Base-by-base conservation (phyloP, 1,284 basidiomycete species). In the Ceratobasidium sp. region DNA sequence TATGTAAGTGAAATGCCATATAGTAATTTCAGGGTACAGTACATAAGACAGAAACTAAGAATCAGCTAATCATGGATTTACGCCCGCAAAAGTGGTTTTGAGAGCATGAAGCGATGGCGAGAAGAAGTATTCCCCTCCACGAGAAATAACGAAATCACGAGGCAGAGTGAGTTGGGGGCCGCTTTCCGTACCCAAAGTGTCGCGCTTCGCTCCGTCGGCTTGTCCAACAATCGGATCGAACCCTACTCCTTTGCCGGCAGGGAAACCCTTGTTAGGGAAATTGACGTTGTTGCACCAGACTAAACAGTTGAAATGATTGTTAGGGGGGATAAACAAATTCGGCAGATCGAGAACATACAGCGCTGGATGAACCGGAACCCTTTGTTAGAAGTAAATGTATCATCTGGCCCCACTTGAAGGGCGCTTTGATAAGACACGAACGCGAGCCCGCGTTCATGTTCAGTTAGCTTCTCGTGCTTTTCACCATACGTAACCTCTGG, bases 281-380 rank as follows among this genome's bases (percentile, higher is more conserved):
- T 73, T 80, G 0, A 64, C 26, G 71, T 79, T 81, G 81, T 85
- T 83, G 33, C 83, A 82, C 85, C 85, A 86, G n/a, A n/a, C 56
- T 28, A 60, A 18, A 10, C 5, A 26, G 56, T 3, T 7, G 18
- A 28, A 60, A 60, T 20, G 18, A 55, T 55, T 10, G 4, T 6
- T 23, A 10, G 23, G 23, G 46, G 46, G 7, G 53, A 6, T n/a
- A 15, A 28, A 20, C 26, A 28, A 23, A 28, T 3, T 33, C 4
- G 26, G 5, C 56, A 33, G n/a, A 33, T 5, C 6, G 56, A 56
- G 55, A 56, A 56, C 6, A 10, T n/a, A 85, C 84, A 81, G 42
- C 84, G 78, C 81, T 90, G 89, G 49, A 89, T 83, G 83, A 89
- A 89, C 58, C 85, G 84, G 84, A 90, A 90, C 0, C 88, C 89